phyloP scores from a whole-genome alignment of 768 basidiomycete genomes.

The Kwoniella heveanensis region DNA sequence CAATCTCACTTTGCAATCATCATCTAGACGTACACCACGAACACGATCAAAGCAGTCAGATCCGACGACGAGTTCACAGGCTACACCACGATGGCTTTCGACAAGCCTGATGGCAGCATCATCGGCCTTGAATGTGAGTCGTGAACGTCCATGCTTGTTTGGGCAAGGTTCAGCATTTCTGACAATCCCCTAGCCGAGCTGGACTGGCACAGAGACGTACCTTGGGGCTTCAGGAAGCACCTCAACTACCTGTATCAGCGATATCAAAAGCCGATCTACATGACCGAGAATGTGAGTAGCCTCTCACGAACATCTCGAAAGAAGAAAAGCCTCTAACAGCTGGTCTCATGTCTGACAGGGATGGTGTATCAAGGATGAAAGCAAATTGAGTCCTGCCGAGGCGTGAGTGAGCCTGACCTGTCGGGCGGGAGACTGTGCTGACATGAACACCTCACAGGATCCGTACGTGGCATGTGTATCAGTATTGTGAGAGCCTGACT shows the following conservation, averaged over 20 bases:
- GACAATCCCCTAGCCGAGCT: slow-evolving; percentile 19
- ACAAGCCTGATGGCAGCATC: slow-evolving; percentile 34
- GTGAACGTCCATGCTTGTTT: neutral
- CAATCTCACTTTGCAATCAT: too few relatives aligned
- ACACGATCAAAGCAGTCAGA: slow-evolving; percentile 41
- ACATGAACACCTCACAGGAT: slow-evolving; percentile 7
- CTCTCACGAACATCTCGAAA: too few relatives aligned
- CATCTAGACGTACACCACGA: slow-evolving; percentile 41
- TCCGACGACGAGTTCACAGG: slow-evolving; percentile 37
- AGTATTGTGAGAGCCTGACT: too few relatives aligned
- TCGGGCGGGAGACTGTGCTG: too few relatives aligned
- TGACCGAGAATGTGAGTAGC: slow-evolving; percentile 49
- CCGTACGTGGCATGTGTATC: slow-evolving; percentile 22
- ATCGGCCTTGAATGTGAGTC: slow-evolving; percentile 42
- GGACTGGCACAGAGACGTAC: slow-evolving; percentile 45
- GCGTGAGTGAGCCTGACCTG: slow-evolving; percentile 38
- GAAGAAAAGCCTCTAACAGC: too few relatives aligned
- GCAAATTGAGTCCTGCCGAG: slow-evolving; percentile 26
- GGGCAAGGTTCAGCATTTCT: neutral
- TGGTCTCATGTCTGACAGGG: slow-evolving; percentile 7
- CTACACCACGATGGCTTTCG: slow-evolving; percentile 31
- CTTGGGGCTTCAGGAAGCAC: slow-evolving; percentile 48
- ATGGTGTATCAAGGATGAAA: slow-evolving; percentile 36
- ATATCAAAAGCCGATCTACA: slow-evolving; percentile 49
- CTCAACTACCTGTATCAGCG: slow-evolving; percentile 45